Evolutionary conservation across 2,329 filamentous ascomycete species (phyloP).

Genomic region (Monilinia fructicola): DNA sequence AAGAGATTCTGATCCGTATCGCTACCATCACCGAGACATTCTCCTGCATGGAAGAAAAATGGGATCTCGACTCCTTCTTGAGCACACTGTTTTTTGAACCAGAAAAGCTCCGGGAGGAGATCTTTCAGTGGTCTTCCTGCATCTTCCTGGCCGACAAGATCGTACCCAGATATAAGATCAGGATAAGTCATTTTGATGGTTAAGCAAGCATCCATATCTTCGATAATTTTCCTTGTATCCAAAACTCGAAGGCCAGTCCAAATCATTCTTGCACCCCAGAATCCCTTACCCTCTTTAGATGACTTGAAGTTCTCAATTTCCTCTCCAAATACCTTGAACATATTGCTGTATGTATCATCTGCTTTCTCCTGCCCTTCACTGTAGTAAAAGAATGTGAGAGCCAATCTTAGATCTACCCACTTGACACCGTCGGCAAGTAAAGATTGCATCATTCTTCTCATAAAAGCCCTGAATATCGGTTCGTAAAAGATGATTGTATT

Average conservation of each 20-base stretch:
- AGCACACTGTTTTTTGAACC: conserved; percentile 85
- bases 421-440: conserved; percentile 78
- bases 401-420: conserved; percentile 80
- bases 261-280: conserved; percentile 84
- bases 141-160: conserved; percentile 88
- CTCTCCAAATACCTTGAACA: conserved; percentile 73
- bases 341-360: conserved; percentile 65
- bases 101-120: conserved; percentile 81
- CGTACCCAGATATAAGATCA: conserved; percentile 79
- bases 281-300: conserved; percentile 67
- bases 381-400: conserved; percentile 71
- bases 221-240: conserved; percentile 64
- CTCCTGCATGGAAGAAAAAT: conserved; percentile 91
- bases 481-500: conserved; percentile 82
- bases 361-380: conserved; percentile 61
- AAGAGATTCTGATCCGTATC: conserved; percentile 79
- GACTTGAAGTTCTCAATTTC: conserved; percentile 75
- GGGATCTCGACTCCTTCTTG: conserved; percentile 78
- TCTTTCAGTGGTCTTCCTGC: conserved; percentile 72
- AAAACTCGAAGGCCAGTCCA: conserved; percentile 73
- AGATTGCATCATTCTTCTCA: conserved; percentile 68
- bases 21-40: conserved; percentile 77
- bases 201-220: conserved; percentile 87
- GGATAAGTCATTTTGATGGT: conserved; percentile 76
- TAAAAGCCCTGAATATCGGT: conserved; percentile 77